Base-by-base conservation (phyloP, 2,329 filamentous ascomycete genomes). In the Arthrobotrys iridis region DNA sequence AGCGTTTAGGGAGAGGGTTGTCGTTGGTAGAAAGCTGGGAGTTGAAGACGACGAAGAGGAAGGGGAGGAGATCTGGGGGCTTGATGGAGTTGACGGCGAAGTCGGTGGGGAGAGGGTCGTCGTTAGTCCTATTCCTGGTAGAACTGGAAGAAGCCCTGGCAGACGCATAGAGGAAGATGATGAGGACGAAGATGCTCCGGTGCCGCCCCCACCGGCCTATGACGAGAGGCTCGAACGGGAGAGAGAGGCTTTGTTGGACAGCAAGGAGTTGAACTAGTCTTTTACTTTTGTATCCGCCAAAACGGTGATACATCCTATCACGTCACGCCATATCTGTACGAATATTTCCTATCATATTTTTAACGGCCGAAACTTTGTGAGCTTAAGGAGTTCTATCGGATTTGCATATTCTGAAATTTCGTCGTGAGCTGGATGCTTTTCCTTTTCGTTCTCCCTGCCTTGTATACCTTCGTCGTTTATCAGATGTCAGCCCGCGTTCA, bases 31-130 rank as follows among this genome's bases (percentile, higher is more conserved):
- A 10, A 76, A 76, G 22, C 22, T 76, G 10, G 72, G 66, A 8
- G 59, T 76, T 15, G 60, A 71, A 10, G 60, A 76, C 24, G 58
- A 70, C 2, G 72, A 65, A 3, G 71, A 63, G 10, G 64, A 59
- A 15, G 64, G 60, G 4, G 72, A 76, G 22, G 71, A 75, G n/a
- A 24, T 62, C 24, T 76, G 72, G 72, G 72, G 72, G 2, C 41
- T 76, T 5, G 28, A 60, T 26, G 72, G 72, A 0, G 66, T 70
- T 30, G 72, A 76, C 35, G 60, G 59, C 2, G 72, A 76, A 18
- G 65, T 76, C 20, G 72, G 72, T 8, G 72, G 72, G 4, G 71
- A 75, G 33, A 63, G 71, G n/a, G 71, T 75, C 3, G 37, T 71
- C 10, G 28, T 24, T 15, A 71, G 66, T 35, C 66, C 66, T 24